These are phyloP conservation scores for Dentipellis fragilis DNA, from an alignment of 768 basidiomycete genomes.

Conservation along the genomic window DNA sequence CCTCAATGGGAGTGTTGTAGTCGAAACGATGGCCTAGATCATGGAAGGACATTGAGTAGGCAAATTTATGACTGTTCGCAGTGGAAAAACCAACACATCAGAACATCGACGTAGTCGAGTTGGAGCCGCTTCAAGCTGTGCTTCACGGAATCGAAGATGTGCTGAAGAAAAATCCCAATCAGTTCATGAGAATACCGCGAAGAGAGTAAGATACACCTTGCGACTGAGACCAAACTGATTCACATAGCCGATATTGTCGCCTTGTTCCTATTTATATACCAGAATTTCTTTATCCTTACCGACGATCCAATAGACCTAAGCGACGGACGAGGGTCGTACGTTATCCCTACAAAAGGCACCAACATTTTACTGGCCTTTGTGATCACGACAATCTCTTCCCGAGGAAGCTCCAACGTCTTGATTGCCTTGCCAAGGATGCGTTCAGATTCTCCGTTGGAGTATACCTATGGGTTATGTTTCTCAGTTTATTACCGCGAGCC, in stretches of 20 bases:
- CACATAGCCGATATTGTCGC: constrained; percentile 22
- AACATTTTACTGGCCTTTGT: constrained; percentile 33
- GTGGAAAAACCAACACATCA: constrained; percentile 37
- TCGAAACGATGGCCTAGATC: neutral
- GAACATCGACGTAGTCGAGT: constrained; percentile 62
- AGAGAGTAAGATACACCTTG: constrained; percentile 22
- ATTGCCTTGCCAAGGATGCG: constrained; percentile 37
- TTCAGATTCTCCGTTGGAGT: constrained; percentile 33
- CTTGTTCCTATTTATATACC: no score
- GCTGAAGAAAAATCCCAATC: constrained; percentile 15
- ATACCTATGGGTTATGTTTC: constrained; percentile 22
- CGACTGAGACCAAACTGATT: constrained; percentile 28
- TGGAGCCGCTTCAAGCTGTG: constrained; percentile 52
- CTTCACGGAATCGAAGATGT: constrained; percentile 53
- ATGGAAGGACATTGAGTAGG: neutral
- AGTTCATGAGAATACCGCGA: neutral
- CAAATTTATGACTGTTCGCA: neutral
- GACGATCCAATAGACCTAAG: constrained; percentile 14
- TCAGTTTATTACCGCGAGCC: neutral
- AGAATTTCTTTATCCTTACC: constrained; percentile 21
- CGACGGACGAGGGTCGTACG: neutral
- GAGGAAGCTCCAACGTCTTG: constrained; percentile 32
- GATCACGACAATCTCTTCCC: constrained; percentile 41
- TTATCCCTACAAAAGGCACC: constrained; percentile 11
- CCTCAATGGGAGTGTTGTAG: neutral